Conservation (phyloP, 805 yeast genomes). For the Barnettozyma californica region DNA sequence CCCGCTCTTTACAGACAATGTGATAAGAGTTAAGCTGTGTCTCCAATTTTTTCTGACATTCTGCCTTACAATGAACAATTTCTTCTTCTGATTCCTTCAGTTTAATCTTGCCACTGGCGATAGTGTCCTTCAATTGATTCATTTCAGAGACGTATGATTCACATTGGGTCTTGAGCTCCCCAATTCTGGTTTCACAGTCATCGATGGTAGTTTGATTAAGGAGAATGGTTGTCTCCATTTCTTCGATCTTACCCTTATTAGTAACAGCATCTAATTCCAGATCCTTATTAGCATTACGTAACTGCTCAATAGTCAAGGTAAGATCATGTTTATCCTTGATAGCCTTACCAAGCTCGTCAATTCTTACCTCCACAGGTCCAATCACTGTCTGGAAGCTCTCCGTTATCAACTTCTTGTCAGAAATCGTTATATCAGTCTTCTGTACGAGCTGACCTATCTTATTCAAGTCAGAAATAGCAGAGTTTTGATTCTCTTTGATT, state of each 20-base stretch:
- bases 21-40: slow-evolving; percentile 31
- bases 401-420: neutral
- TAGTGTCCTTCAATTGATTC: neutral
- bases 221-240: neutral
- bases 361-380: slow-evolving; percentile 8
- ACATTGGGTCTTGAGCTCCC: neutral
- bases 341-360: slow-evolving; percentile 16
- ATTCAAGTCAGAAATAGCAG: neutral
- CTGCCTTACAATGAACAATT: slow-evolving; percentile 18
- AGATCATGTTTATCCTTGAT: slow-evolving; percentile 15
- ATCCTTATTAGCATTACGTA: slow-evolving; percentile 1
- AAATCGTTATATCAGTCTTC: neutral
- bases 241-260: neutral
- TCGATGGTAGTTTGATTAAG: neutral
- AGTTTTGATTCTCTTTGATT: neutral
- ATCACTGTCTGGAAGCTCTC: slow-evolving; percentile 11
- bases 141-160: slow-evolving; percentile 1
- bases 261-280: neutral
- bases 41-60: slow-evolving; percentile 31
- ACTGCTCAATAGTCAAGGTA: slow-evolving; percentile 3
- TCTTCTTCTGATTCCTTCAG: slow-evolving; percentile 13
- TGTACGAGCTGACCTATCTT: neutral
- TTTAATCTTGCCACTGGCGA: neutral
- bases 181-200: neutral
- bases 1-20: slow-evolving; percentile 27